These are phyloP conservation scores for Geotrichum bryndzae DNA, from an alignment of 1,139 yeast species.

Conservation along the genomic window DNA sequence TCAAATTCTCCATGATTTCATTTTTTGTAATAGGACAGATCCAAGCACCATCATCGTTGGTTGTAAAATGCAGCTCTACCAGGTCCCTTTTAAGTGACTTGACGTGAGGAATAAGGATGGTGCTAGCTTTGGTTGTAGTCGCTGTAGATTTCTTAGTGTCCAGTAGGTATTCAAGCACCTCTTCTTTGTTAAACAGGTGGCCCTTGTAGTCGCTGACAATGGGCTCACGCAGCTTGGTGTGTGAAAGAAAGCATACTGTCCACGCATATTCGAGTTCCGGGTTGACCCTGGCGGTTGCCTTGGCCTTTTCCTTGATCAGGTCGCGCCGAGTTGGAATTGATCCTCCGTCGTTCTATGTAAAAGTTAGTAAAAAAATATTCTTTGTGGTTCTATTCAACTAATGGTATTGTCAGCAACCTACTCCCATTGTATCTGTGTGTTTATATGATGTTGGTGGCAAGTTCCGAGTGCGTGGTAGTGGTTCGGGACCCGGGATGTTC, in stretches of 20 bases:
- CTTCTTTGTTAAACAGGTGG: conserved; percentile 60
- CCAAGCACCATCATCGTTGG: conserved; percentile 33
- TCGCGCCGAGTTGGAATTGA: conserved; percentile 46
- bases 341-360: conserved; percentile 46
- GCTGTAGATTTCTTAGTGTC: conserved; percentile 31
- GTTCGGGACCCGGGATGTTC: background rate
- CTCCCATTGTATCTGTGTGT: conserved; percentile 10
- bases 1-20: conserved; percentile 33
- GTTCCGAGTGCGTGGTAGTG: background rate
- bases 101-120: conserved; percentile 4
- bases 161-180: conserved; percentile 53
- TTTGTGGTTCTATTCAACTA: background rate
- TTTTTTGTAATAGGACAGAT: conserved; percentile 51
- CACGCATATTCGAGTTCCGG: conserved; percentile 33
- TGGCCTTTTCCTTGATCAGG: conserved; percentile 29
- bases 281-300: conserved; percentile 28
- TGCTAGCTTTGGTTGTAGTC: background rate
- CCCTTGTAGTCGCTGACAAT: conserved; percentile 73
- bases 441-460: background rate
- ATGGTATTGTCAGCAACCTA: background rate
- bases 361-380: background rate
- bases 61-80: conserved; percentile 40
- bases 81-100: conserved; percentile 39
- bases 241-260: conserved; percentile 43
- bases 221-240: conserved; percentile 40